Conservation (phyloP, 2,329 filamentous ascomycete genomes). For the Calonectria montana region DNA sequence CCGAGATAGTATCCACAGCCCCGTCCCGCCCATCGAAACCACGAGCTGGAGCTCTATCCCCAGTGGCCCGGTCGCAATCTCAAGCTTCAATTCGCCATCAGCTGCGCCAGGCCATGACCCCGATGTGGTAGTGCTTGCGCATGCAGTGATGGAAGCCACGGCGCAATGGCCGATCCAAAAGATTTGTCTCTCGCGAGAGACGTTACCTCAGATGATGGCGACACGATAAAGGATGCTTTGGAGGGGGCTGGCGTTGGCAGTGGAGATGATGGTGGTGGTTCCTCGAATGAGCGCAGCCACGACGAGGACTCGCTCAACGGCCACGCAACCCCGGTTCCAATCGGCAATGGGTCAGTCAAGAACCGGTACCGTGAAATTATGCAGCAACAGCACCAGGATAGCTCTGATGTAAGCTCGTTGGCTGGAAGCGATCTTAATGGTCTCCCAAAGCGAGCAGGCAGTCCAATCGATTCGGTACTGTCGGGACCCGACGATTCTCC, state of each 20-base stretch:
- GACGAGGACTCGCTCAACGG: conserved; percentile 31
- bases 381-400: conserved; percentile 55
- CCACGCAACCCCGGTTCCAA: conserved; percentile 31
- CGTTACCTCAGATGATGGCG: conserved; percentile 54
- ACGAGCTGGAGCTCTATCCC: conserved; percentile 37
- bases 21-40: conserved; percentile 3
- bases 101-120: conserved; percentile 41
- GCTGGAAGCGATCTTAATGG: conserved; percentile 61
- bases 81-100: conserved; percentile 25
- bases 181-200: conserved; percentile 56
- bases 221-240: conserved; percentile 47
- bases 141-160: conserved; percentile 53
- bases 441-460: conserved; percentile 67
- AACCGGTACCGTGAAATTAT: conserved; percentile 60
- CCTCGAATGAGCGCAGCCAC: conserved; percentile 19
- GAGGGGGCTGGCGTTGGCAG: conserved; percentile 31
- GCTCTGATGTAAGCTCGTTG: conserved; percentile 64
- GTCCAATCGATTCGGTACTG: conserved; percentile 74
- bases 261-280: conserved; percentile 30
- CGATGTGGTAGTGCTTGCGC: conserved; percentile 41
- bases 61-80: conserved; percentile 33
- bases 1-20: neutral
- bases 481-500: conserved; percentile 88
- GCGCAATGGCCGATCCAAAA: conserved; percentile 62
- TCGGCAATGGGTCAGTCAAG: conserved; percentile 44